Percentiles rank a stretch among this genome's conserved stretches.
Evolutionary conservation across 352 stramenopile genomes (phyloP).

Genomic region (Bremia lactucae): DNA sequence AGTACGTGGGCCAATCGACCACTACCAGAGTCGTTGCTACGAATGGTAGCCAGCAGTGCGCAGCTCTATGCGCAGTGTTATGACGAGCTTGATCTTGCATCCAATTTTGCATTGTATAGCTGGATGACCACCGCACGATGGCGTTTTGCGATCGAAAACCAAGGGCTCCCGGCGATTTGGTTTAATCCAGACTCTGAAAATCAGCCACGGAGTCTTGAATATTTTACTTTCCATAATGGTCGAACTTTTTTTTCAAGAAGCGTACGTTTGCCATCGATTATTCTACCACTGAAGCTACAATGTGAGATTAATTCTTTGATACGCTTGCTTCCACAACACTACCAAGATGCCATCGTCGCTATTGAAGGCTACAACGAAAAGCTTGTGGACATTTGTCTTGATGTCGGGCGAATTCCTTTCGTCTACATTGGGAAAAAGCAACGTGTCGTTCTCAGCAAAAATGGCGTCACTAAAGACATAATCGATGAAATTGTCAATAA

Average conservation of each 20-base stretch:
- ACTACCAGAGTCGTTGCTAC: constrained; percentile 1
- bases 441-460: constrained; percentile 16
- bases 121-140: constrained; percentile 26
- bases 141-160: constrained; percentile 11
- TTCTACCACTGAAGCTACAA: constrained; percentile 12
- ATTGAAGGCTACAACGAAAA: constrained; percentile 13
- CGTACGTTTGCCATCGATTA: neutral
- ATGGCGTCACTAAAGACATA: constrained; percentile 28
- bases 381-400: constrained; percentile 33
- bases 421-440: constrained; percentile 24
- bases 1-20: too few species aligned
- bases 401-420: constrained; percentile 23
- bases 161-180: constrained; percentile 15
- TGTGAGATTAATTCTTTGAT: constrained; percentile 30
- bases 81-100: neutral
- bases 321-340: constrained; percentile 15
- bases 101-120: neutral
- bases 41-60: constrained; percentile 3
- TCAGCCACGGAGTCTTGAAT: constrained; percentile 21
- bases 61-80: constrained; percentile 10
- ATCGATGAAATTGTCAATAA: constrained; percentile 39
- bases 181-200: constrained; percentile 20
- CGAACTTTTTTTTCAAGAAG: too few species aligned
- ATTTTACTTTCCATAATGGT: constrained; percentile 1
- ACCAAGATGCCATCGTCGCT: constrained; percentile 11